phyloP scores from a whole-genome alignment of 2,329 filamentous ascomycete species.

The Fusarium sp. region DNA sequence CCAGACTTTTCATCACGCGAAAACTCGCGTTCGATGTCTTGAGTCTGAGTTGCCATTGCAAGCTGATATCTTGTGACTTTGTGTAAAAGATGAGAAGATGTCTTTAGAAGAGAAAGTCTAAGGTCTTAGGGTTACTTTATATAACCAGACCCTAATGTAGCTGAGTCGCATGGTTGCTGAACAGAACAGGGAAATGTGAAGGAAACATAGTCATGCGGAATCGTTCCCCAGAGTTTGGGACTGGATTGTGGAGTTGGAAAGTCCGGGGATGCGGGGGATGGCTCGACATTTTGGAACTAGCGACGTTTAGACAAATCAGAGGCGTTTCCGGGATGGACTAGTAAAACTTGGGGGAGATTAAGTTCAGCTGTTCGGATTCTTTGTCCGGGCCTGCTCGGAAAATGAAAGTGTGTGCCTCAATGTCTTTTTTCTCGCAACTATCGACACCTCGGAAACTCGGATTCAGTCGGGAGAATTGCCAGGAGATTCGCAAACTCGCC shows the following conservation, averaged over 20 bases:
- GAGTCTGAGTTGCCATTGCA: conserved; percentile 17
- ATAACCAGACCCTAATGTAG: not conserved
- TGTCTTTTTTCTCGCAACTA: accelerated
- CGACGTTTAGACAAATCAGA: not conserved
- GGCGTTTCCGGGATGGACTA: not conserved
- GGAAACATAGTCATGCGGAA: not conserved
- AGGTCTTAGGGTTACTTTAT: not conserved
- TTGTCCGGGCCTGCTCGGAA: not conserved
- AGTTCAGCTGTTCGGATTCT: not conserved
- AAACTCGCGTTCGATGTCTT: conserved; percentile 41
- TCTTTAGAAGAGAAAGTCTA: not conserved
- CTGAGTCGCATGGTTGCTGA: not conserved
- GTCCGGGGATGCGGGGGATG: conserved; percentile 29
- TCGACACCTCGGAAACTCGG: not conserved
- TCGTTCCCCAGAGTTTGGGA: conserved; percentile 19
- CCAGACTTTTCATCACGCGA: conserved; percentile 39
- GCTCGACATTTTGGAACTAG: not conserved
- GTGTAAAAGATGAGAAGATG: not conserved
- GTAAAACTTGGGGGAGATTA: not conserved
- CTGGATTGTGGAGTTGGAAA: conserved; percentile 10
- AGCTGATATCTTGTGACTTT: not conserved
- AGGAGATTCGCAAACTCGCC: not conserved
- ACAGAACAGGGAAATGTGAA: not conserved
- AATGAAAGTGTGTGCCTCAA: accelerated
- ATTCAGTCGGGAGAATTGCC: conserved; percentile 1